Base-by-base conservation (phyloP, 1,139 yeast species). In the Zygoascus sp. region DNA sequence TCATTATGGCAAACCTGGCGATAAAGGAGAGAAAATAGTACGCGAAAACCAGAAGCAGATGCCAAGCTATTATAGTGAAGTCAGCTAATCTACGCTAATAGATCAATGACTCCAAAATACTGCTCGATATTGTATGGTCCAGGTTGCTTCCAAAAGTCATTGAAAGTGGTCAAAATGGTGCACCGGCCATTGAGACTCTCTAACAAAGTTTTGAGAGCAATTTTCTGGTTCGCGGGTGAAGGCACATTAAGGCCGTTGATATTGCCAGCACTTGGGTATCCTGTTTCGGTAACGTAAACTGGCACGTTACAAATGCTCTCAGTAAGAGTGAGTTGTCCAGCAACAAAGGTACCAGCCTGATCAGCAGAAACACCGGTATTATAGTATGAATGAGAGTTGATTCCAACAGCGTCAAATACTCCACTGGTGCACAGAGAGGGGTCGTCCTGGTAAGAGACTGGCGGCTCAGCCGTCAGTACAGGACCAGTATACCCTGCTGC, bases 121-220 rank as follows among this genome's bases (percentile, higher is more conserved):
- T 87, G 96, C 68, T 89, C 97, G 60, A 89, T 81, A 54, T 82
- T 83, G 64, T 85, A 81, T 2, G 77, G 75, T 49, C 97, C 97
- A 23, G 96, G 90, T n/a, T 64, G 59, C 65, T 89, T 89, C 97
- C 97, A 89, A 67, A 67, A 73, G 64, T 89, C 97, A 61, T 89
- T 73, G 66, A 67, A 87, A 13, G 89, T 80, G 16, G 95, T 80
- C 58, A 89, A 74, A 52, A 89, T 77, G 42, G 79, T 78, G 42
- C 81, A 79, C 41, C 77, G 72, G 40, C 79, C 79, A 47, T 64
- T 55, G 44, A 82, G 68, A 40, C 72, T 75, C 21, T 76, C 69
- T 44, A 87, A 67, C 39, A 86, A 79, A 23, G 79, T 68, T 50
- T 73, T 66, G 47, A 89, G 74, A 8, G 96, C 96, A 46, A 72